Conservation (phyloP, 805 yeast species). For the Candida vartiovaarae region DNA sequence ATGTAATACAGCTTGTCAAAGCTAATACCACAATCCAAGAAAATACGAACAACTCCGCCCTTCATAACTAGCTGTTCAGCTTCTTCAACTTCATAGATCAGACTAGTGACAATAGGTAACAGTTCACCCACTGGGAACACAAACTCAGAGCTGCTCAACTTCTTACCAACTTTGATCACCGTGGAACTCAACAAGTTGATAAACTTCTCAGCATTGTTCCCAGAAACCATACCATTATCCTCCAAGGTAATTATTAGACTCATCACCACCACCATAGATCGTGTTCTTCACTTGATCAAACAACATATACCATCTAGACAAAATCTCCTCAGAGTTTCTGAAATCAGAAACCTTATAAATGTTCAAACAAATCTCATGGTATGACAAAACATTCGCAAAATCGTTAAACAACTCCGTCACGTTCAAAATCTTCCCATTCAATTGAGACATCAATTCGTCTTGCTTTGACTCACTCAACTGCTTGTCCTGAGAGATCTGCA, state of each 20-base stretch:
- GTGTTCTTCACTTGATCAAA: slow-evolving; percentile 33
- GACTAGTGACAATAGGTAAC: slow-evolving; percentile 53
- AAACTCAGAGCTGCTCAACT: slow-evolving; percentile 59
- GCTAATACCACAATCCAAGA: slow-evolving; percentile 55
- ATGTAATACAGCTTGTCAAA: slow-evolving; percentile 60
- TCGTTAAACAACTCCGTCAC: slow-evolving; percentile 79
- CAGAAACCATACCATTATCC: background rate
- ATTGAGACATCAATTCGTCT: slow-evolving; percentile 40
- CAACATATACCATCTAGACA: slow-evolving; percentile 71
- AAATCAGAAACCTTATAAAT: slow-evolving; percentile 82
- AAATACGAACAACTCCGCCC: slow-evolving; percentile 57
- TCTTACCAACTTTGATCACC: slow-evolving; percentile 47
- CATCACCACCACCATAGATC: slow-evolving; percentile 3
- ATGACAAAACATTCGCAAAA: slow-evolving; percentile 82
- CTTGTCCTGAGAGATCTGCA: slow-evolving; percentile 42
- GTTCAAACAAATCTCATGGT: slow-evolving; percentile 70
- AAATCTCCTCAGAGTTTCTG: slow-evolving; percentile 75
- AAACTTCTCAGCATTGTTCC: slow-evolving; percentile 10
- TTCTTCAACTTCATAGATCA: slow-evolving; percentile 36
- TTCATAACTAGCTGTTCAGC: slow-evolving; percentile 24
- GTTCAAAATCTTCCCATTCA: slow-evolving; percentile 59
- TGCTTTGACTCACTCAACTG: slow-evolving; percentile 44
- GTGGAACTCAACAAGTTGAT: slow-evolving; percentile 17
- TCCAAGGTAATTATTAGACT: background rate
- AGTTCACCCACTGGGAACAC: slow-evolving; percentile 75